phyloP scores from a whole-genome alignment of 257 asterid species.

The Rauvolfia tetraphylla region DNA sequence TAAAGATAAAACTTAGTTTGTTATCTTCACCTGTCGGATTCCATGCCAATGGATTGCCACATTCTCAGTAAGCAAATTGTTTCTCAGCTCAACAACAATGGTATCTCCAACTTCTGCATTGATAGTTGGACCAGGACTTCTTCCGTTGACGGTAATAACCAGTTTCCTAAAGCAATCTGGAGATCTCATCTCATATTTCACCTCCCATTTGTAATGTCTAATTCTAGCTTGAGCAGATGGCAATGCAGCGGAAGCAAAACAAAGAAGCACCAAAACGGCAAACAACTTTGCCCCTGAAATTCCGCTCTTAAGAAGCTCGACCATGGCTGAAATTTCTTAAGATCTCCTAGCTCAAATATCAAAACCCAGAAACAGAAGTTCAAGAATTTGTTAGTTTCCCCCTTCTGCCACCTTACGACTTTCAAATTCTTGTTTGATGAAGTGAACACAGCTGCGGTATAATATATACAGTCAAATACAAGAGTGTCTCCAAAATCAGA shows the following conservation, averaged over 20 bases:
- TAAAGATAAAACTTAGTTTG: too few species aligned
- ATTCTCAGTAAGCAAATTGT: slow-evolving; percentile 67
- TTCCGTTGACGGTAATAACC: slow-evolving; percentile 69
- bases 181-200: slow-evolving; percentile 68
- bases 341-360: background rate
- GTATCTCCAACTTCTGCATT: slow-evolving; percentile 78
- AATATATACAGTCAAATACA: background rate
- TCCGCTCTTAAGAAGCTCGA: slow-evolving; percentile 8
- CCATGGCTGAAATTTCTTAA: background rate
- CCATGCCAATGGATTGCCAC: slow-evolving; percentile 98
- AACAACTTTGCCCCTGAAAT: slow-evolving; percentile 1
- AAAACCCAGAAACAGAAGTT: background rate
- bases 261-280: slow-evolving; percentile 7
- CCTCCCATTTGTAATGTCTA: slow-evolving; percentile 72
- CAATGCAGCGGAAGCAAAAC: background rate
- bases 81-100: slow-evolving; percentile 65
- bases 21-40: slow-evolving; percentile 63
- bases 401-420: too few species aligned
- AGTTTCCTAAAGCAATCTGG: slow-evolving; percentile 80
- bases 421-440: background rate
- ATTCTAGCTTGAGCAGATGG: slow-evolving; percentile 43
- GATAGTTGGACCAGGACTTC: slow-evolving; percentile 83
- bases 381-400: background rate
- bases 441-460: background rate
- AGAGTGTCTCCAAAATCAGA: background rate